A percentile compares a stretch with the other conserved stretches of the same genome.
phyloP scores from a whole-genome alignment of 2,329 filamentous ascomycete genomes.

The Uncinocarpus reesii region DNA sequence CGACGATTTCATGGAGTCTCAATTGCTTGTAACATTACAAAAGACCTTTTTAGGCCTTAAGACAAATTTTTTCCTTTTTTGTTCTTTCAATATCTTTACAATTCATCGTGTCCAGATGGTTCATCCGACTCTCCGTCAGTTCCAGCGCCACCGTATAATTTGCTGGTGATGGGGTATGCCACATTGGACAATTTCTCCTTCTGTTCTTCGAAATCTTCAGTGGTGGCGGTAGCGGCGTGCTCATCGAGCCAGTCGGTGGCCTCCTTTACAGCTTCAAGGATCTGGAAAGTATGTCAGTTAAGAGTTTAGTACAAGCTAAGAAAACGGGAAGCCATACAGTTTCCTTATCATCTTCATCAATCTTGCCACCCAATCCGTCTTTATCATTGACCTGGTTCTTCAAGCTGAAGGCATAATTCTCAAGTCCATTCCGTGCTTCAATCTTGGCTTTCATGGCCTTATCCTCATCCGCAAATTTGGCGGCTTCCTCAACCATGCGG shows the following conservation, averaged over 20 bases:
- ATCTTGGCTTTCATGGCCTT: slow-evolving; percentile 97
- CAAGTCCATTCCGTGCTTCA: slow-evolving; percentile 87
- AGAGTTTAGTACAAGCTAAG: background rate
- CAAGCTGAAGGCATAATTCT: slow-evolving; percentile 98
- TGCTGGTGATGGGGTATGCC: slow-evolving; percentile 97
- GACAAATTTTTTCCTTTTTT: slow-evolving; percentile 2
- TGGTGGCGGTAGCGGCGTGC: slow-evolving; percentile 71
- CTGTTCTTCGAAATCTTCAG: slow-evolving; percentile 98
- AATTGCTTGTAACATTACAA: slow-evolving; percentile 12
- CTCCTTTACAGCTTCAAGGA: slow-evolving; percentile 95
- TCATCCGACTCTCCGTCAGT: slow-evolving; percentile 60
- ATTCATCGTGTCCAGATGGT: slow-evolving; percentile 61
- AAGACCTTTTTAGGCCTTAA: slow-evolving; percentile 9
- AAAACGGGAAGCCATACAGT: slow-evolving; percentile 48
- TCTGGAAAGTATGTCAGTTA: slow-evolving; percentile 39
- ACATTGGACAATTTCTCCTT: slow-evolving; percentile 97
- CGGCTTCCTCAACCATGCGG: slow-evolving; percentile 96
- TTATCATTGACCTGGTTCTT: slow-evolving; percentile 99
- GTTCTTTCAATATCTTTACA: slow-evolving; percentile 45
- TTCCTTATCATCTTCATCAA: slow-evolving; percentile 97
- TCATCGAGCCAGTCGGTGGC: slow-evolving; percentile 92
- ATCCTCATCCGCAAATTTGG: slow-evolving; percentile 98
- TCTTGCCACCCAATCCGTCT: slow-evolving; percentile 94
- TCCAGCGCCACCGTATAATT: slow-evolving; percentile 65
- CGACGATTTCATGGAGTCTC: slow-evolving; percentile 8